Evolutionary conservation across 148 eudicot species (phyloP).

Genomic region (Camellia sinensis): DNA sequence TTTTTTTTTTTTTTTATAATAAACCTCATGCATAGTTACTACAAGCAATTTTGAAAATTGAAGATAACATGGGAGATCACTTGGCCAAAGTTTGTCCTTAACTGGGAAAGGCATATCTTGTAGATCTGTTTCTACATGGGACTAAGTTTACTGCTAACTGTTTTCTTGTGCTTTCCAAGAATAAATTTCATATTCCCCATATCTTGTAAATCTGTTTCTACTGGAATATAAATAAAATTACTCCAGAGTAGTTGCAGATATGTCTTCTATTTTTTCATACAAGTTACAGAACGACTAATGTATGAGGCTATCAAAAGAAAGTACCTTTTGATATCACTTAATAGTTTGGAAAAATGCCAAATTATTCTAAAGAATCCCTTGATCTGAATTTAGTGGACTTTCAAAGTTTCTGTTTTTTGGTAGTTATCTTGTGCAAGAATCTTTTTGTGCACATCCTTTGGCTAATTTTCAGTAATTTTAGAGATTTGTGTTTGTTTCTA

Average conservation of each 20-base stretch:
- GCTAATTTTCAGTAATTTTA: neutral
- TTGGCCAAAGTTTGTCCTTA: neutral
- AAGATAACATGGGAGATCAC: neutral
- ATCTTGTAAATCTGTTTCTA: neutral
- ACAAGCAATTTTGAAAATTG: neutral
- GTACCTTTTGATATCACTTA: neutral
- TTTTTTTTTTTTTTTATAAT: no score
- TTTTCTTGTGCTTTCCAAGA: no score
- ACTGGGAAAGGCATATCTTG: neutral
- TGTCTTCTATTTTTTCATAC: neutral
- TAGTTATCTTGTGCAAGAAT: constrained; percentile 5
- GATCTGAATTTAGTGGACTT: neutral
- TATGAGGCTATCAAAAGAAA: neutral
- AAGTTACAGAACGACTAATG: neutral
- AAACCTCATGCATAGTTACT: no score
- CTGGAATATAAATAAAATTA: neutral
- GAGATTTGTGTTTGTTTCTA: neutral
- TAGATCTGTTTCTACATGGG: neutral
- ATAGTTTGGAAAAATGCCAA: neutral
- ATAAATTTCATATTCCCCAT: no score
- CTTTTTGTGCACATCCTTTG: neutral
- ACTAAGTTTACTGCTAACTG: no score
- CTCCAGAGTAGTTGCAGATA: neutral
- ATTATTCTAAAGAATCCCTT: neutral
- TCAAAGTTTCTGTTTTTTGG: neutral